Percentiles rank a stretch among this genome's conserved stretches.
Conservation (phyloP, 192 early-diverging fungal species). For the Backusella morwellensis region DNA sequence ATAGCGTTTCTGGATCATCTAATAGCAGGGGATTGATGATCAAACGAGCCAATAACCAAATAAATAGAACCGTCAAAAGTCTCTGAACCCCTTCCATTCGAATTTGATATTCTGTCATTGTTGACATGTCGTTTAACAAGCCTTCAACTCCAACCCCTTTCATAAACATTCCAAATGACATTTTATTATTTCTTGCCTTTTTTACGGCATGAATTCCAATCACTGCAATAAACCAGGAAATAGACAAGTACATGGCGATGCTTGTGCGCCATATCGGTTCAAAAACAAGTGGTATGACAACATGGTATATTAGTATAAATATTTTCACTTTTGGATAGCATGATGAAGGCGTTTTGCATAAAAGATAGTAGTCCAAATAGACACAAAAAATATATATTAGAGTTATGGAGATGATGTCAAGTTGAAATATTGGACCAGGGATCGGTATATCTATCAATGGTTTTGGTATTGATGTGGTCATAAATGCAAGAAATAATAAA, state of each 20-base stretch:
- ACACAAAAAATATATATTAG: background rate
- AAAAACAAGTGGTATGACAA: background rate
- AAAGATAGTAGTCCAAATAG: background rate
- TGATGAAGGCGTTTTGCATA: background rate
- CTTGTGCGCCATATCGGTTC: background rate
- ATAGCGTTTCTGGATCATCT: background rate
- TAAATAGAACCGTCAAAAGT: background rate
- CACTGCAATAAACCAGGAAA: background rate
- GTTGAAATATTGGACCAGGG: background rate
- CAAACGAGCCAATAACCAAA: background rate
- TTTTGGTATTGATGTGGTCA: too few relatives aligned
- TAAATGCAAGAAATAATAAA: too few relatives aligned
- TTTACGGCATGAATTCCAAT: background rate
- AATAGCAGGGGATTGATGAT: background rate
- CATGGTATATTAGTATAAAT: background rate
- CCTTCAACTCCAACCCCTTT: background rate
- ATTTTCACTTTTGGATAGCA: background rate
- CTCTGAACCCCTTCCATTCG: background rate
- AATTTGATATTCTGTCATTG: background rate
- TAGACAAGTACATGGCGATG: background rate
- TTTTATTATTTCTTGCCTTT: background rate
- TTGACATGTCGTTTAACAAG: background rate
- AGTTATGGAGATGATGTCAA: background rate
- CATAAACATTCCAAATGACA: background rate
- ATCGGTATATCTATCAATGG: too few relatives aligned